phyloP scores from a whole-genome alignment of 2,329 filamentous ascomycete genomes.

The Arthrobotrys iridis region DNA sequence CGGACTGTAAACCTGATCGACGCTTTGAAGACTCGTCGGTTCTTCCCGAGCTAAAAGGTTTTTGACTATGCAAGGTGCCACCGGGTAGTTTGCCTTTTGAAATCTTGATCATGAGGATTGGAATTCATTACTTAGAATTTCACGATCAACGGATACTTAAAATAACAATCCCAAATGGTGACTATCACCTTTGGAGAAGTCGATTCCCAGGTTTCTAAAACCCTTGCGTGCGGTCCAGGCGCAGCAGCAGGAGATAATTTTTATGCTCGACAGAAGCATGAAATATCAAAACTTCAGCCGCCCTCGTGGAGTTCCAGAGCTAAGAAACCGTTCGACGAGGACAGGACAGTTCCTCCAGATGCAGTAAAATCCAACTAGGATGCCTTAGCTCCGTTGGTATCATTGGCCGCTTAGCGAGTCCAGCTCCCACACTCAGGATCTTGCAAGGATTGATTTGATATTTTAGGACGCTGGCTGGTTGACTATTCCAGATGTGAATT shows the following conservation, averaged over 20 bases:
- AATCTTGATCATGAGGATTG: not conserved
- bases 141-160: constrained; percentile 9
- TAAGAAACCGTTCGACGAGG: not conserved
- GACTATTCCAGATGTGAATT: constrained; percentile 49
- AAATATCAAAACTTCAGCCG: constrained; percentile 32
- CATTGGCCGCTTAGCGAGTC: constrained; percentile 37
- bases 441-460: constrained; percentile 51
- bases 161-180: constrained; percentile 25
- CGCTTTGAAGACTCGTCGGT: not conserved
- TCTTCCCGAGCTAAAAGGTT: not conserved
- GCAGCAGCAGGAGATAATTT: constrained; percentile 21
- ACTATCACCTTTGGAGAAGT: constrained; percentile 30
- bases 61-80: not conserved
- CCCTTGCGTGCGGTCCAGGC: constrained; percentile 41
- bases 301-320: not conserved
- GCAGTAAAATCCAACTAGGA: constrained; percentile 32
- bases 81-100: not conserved
- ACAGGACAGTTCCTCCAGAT: constrained; percentile 27
- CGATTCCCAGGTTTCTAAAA: constrained; percentile 25
- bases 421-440: constrained; percentile 18
- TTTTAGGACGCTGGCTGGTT: constrained; percentile 19
- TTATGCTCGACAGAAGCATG: not conserved
- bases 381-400: not conserved
- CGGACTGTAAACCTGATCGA: not conserved
- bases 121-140: not conserved